Conservation (phyloP, 306 rosid genomes). For the Purshia tridentata region DNA sequence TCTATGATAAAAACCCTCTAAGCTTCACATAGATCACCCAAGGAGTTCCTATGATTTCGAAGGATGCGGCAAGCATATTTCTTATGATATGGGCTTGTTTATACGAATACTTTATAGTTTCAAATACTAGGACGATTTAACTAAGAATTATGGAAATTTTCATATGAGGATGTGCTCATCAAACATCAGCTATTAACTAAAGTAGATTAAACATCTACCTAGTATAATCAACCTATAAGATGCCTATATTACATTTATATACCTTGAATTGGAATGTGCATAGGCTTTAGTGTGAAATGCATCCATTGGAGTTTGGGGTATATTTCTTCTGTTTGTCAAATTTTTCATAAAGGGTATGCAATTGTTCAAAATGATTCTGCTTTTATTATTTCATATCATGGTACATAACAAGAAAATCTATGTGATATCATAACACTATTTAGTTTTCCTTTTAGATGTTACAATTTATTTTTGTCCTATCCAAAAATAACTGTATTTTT, state of each 20-base stretch:
- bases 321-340: not conserved
- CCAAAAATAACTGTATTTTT: not conserved
- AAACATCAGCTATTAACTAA: not conserved
- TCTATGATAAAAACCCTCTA: not conserved
- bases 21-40: not conserved
- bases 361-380: not conserved
- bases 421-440: not conserved
- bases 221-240: not conserved
- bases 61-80: not conserved
- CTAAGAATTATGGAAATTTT: not conserved
- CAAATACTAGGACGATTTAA: not conserved
- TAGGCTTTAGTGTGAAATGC: not conserved
- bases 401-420: not conserved
- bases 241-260: not conserved
- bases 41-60: not conserved
- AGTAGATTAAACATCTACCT: not conserved
- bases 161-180: too few species aligned
- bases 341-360: not conserved
- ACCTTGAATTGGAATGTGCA: not conserved
- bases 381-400: not conserved
- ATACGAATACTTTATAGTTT: not conserved
- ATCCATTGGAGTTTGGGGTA: not conserved
- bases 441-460: not conserved
- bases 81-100: not conserved
- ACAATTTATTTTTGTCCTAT: not conserved